Base-by-base conservation (phyloP, 2,329 filamentous ascomycete genomes). In the Fusarium piperis region DNA sequence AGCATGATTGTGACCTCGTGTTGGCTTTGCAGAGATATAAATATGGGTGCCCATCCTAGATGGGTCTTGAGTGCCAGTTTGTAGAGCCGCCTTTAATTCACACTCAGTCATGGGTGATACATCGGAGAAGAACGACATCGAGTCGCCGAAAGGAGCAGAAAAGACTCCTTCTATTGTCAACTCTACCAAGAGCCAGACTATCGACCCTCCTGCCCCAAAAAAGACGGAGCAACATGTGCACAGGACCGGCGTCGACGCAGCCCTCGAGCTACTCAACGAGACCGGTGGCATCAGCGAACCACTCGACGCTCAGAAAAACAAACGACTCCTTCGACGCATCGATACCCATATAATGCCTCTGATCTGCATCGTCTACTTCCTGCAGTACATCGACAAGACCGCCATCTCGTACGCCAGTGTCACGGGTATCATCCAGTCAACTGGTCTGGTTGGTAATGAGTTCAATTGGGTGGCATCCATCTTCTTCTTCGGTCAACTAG, bases 391-490 rank as follows among this genome's bases (percentile, higher is more conserved):
- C 15, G 75, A 77, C 68, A 77, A 76, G 52, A 76, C 73, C 1
- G 68, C 74, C 11, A 66, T 77, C 3, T 75, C 73, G 0, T 77
- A 76, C 35, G 71, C 75, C 4, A 76, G 73, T 12, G 73, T 77
- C 15, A 76, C 70, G 0, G 75, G 74, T 1, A 74, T 76, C 2
- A 62, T 65, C n/a, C 44, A 73, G 32, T 79, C 81, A 2, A 75
- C 78, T 1, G 75, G 82, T 4, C 78, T 85, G 0, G 74, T 77
- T 6, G 84, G 81, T 5, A 83, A 81, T 36, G 77, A 82, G 57
- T 85, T 84, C 70, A 84, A 82, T 46, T 85, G 84, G 80, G 79
- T 73, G 15, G 70, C 70, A 6, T 73, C 72, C 26, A 70, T 73
- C 15, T 75, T 74, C 68, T 80, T 80, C 68, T 81, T 81, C 28